Evolutionary conservation across 2,329 filamentous ascomycete species (phyloP), one percentile per base, ranked within the genome.

Genomic region (Apiospora rasikravindrae): DNA sequence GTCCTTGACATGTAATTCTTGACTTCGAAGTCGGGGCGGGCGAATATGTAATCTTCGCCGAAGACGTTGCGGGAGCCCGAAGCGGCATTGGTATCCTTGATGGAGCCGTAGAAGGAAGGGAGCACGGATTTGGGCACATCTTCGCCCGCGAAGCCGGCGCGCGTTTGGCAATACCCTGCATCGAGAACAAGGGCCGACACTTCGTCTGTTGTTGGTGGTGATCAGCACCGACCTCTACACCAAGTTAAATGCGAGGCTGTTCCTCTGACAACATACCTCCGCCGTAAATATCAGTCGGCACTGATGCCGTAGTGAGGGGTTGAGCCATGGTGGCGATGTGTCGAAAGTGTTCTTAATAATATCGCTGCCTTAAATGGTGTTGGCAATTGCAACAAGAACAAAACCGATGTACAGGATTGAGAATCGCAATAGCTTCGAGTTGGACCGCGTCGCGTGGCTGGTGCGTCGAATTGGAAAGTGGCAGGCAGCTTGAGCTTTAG

Each of bases 181-280:
- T 99, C 96, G 80, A 99, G 94, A 49, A 99, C 94, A 77, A 99
- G 93, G 70, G 97, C 97, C 47, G 95, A 97, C 76, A 99, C 95
- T 86, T 99, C 96, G 87, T 99, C 96, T 98, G 78, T 72, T 72
- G 70, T 71, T 72, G 73, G 24, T 72, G 73, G 24, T 70, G 37
- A 72, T 77, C 71, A 73, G 71, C 42, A 29, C 26, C 66, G 10
- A 33, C 14, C 44, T 44, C 53, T 61, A 22, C 19, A 61, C 29
- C 42, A 68, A 68, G n/a, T 26, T 26, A 16, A 22, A 22, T 29
- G 40, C 24, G 40, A 68, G 66, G 40, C 40, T 68, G n/a, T 7
- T 10, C 8, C 22, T 64, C 33, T 19, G 66, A 47, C 42, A 70
- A 47, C 44, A 69, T 80, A 90, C 89, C 89, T 88, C 89, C 89